These are phyloP conservation scores for Meyerozyma guilliermondii DNA, from an alignment of 1,139 yeast species.

Conservation along the genomic window DNA sequence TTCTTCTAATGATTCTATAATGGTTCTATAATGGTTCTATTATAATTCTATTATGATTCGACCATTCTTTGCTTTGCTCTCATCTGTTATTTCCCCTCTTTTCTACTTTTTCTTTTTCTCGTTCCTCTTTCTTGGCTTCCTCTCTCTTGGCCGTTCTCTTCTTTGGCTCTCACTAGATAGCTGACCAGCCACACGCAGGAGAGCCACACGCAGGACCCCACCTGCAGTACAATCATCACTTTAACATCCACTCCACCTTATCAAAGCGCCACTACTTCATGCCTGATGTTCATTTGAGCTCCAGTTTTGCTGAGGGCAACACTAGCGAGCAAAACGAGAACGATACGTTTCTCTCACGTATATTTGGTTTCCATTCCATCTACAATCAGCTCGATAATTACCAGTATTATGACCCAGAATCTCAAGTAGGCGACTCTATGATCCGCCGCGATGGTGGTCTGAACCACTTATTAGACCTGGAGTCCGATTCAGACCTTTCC, in stretches of 20 bases:
- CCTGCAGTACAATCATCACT: no score
- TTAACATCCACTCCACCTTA: not conserved
- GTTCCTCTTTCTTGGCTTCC: no score
- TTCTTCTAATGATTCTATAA: no score
- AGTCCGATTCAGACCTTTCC: conserved; percentile 2
- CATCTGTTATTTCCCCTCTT: no score
- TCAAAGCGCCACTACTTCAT: not conserved
- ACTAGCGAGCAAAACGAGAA: conserved; percentile 11
- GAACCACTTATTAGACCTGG: not conserved
- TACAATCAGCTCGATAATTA: conserved; percentile 39
- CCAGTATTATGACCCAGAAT: conserved; percentile 36
- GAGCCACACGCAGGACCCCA: not conserved
- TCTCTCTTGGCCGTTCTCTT: no score
- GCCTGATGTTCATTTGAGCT: not conserved
- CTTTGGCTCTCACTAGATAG: no score
- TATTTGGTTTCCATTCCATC: conserved; percentile 50
- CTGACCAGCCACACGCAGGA: not conserved
- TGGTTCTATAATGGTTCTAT: no score
- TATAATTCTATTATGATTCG: no score
- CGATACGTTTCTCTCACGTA: conserved; percentile 53
- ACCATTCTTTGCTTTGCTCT: no score
- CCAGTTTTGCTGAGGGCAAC: not conserved
- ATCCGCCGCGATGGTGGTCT: not conserved
- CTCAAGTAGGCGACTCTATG: conserved; percentile 12
- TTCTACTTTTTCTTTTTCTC: no score